phyloP scores from a whole-genome alignment of 2,329 filamentous ascomycete species.

The Cladosporium sp. region DNA sequence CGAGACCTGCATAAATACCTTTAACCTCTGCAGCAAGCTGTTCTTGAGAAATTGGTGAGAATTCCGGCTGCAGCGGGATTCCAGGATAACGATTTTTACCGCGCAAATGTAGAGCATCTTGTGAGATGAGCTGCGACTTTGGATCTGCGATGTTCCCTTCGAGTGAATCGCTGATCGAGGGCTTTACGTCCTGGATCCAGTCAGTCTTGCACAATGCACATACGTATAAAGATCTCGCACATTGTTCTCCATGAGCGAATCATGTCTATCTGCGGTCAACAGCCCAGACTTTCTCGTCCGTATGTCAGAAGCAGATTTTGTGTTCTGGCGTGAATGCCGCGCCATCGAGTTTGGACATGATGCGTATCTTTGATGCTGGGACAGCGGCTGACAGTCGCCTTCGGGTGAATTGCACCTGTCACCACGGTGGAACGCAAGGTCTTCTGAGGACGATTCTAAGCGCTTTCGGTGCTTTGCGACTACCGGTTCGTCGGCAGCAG shows the following conservation, averaged over 20 bases:
- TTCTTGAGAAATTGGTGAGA: constrained; percentile 61
- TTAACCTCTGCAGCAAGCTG: constrained; percentile 79
- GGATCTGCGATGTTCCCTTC: neutral
- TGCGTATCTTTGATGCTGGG: neutral
- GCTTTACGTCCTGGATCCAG: too few species aligned
- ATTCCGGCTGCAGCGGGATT: constrained; percentile 19
- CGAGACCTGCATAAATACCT: constrained; percentile 75
- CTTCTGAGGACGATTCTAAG: neutral
- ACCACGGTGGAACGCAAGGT: neutral
- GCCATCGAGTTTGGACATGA: neutral
- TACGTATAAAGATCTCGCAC: neutral
- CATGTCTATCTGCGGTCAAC: neutral
- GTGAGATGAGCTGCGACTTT: constrained; percentile 1
- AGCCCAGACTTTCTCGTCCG: too few species aligned
- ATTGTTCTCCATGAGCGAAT: neutral
- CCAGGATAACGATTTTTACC: neutral
- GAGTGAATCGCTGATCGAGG: neutral
- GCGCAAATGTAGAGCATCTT: constrained; percentile 3
- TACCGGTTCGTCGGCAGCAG: neutral
- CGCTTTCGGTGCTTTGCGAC: neutral
- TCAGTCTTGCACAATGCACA: too few species aligned
- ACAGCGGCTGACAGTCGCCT: neutral
- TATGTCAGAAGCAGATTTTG: neutral
- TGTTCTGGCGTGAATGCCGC: neutral
- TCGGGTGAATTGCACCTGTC: neutral